phyloP scores from a whole-genome alignment of 441 rosid species.

The Sinapis alba region DNA sequence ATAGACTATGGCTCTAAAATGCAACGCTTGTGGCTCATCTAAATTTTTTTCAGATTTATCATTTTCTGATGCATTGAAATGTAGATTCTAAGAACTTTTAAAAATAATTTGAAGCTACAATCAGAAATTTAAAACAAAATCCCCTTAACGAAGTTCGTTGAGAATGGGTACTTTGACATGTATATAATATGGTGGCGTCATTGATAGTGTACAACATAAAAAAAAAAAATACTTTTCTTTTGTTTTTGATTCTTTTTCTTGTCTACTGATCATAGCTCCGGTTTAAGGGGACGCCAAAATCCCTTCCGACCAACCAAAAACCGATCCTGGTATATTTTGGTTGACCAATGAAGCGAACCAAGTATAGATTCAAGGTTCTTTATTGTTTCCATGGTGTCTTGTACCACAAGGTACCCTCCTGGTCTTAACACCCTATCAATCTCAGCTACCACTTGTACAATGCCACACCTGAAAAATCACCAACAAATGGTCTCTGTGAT shows the following conservation, averaged over 20 bases:
- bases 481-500: neutral
- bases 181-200: neutral
- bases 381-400: constrained; percentile 64
- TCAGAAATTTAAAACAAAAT: neutral
- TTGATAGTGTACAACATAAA: constrained; percentile 34
- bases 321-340: constrained; percentile 54
- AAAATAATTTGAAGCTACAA: neutral
- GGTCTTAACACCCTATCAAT: constrained; percentile 84
- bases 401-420: constrained; percentile 71
- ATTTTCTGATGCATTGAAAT: too few species aligned
- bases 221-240: constrained; percentile 21
- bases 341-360: constrained; percentile 72
- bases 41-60: too few species aligned
- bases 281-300: constrained; percentile 74
- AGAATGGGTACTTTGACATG: neutral
- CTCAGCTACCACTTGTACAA: constrained; percentile 59
- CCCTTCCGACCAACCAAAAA: constrained; percentile 74
- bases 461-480: constrained; percentile 57
- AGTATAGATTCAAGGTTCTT: constrained; percentile 55
- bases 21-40: too few species aligned
- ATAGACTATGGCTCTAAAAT: too few species aligned
- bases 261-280: constrained; percentile 15
- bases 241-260: neutral
- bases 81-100: too few species aligned
- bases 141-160: too few species aligned